Evolutionary conservation across 306 rosid species (phyloP).

Genomic region (Lathyrus tuberosus): DNA sequence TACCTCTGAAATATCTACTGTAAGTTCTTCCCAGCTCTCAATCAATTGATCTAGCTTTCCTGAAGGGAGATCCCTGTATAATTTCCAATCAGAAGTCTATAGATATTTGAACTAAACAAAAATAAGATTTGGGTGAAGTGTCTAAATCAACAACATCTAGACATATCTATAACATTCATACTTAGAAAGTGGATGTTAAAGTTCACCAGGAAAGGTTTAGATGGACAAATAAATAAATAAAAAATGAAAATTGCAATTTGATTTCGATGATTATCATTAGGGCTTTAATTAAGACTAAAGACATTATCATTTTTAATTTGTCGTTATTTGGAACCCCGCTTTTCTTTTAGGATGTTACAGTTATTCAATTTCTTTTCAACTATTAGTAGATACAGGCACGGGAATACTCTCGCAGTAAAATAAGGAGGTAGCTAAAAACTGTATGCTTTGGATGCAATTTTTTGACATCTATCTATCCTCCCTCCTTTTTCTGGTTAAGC

Average conservation of each 20-base stretch:
- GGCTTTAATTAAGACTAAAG: not conserved
- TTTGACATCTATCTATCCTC: slow-evolving; percentile 27
- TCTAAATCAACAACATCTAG: slow-evolving; percentile 9
- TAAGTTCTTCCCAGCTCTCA: slow-evolving; percentile 68
- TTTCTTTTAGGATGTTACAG: slow-evolving; percentile 4
- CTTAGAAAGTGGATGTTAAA: not conserved
- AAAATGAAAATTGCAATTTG: slow-evolving; percentile 24
- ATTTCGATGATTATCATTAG: slow-evolving; percentile 14
- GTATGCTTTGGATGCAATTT: slow-evolving; percentile 1
- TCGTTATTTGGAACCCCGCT: slow-evolving; percentile 6
- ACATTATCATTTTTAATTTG: not conserved
- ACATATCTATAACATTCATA: slow-evolving; percentile 7
- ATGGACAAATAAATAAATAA: slow-evolving; percentile 11
- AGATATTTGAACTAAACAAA: slow-evolving; percentile 23
- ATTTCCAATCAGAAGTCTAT: slow-evolving; percentile 38
- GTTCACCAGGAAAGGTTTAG: slow-evolving; percentile 15
- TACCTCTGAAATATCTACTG: slow-evolving; percentile 71
- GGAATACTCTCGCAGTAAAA: slow-evolving; percentile 16
- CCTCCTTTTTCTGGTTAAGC: slow-evolving; percentile 15
- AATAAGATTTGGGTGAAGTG: slow-evolving; percentile 18
- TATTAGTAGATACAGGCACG: not conserved
- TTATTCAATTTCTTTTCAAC: slow-evolving; percentile 26
- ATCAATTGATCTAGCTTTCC: slow-evolving; percentile 62
- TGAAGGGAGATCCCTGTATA: slow-evolving; percentile 77
- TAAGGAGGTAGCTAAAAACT: slow-evolving; percentile 22